Percentiles rank a stretch among this genome's conserved stretches.
Conservation (phyloP, 768 basidiomycete genomes). For the Phaeotremella fagi region DNA sequence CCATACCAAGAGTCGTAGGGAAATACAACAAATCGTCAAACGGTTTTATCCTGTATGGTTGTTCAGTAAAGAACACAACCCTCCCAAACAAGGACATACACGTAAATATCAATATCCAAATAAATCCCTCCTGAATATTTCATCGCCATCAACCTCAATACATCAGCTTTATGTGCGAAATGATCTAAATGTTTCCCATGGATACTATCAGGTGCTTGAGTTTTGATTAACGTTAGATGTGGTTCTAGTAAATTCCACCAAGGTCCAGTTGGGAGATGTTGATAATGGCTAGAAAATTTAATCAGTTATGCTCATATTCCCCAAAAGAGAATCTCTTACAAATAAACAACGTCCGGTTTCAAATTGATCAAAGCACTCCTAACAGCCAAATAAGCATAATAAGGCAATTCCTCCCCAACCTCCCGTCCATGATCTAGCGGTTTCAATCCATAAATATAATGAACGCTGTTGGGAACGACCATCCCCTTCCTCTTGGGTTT, state of each 20-base stretch:
- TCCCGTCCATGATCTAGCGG: slow-evolving; percentile 18
- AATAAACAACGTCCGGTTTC: slow-evolving; percentile 45
- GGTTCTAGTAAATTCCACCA: slow-evolving; percentile 47
- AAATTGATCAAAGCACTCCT: slow-evolving; percentile 47
- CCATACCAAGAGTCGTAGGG: slow-evolving; percentile 46
- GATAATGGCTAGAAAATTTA: slow-evolving; percentile 38
- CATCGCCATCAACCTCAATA: slow-evolving; percentile 42
- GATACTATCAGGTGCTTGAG: slow-evolving; percentile 35
- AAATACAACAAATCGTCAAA: slow-evolving; percentile 42
- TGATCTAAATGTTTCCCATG: slow-evolving; percentile 39
- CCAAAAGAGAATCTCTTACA: slow-evolving; percentile 21
- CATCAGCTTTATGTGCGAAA: slow-evolving; percentile 48
- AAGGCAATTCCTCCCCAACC: slow-evolving; percentile 44
- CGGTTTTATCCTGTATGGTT: slow-evolving; percentile 32
- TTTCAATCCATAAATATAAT: slow-evolving; percentile 49
- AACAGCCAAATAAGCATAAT: slow-evolving; percentile 49
- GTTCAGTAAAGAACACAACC: background rate
- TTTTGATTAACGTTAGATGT: slow-evolving; percentile 42
- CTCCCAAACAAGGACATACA: slow-evolving; percentile 30
- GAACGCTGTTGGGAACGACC: slow-evolving; percentile 44
- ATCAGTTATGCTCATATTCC: background rate
- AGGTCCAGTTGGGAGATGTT: slow-evolving; percentile 46
- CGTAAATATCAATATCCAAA: slow-evolving; percentile 46
- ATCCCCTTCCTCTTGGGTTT: slow-evolving; percentile 29
- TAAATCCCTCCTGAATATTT: slow-evolving; percentile 46